Conservation (phyloP, 345 rosid species). For the Dovyalis caffra region DNA sequence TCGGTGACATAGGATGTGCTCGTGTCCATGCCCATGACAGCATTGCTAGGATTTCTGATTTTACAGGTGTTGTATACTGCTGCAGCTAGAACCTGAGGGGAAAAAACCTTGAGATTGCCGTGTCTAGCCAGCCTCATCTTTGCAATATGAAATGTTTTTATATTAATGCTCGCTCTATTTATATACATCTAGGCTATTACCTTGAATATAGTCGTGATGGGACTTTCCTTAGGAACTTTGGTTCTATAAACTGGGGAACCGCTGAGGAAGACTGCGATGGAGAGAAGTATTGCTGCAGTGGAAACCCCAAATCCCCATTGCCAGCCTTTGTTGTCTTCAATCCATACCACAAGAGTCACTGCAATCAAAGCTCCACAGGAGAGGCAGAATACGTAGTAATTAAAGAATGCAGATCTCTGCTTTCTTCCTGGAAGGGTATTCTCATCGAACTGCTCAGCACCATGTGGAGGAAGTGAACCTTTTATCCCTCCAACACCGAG, state of each 20-base stretch:
- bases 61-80: slow-evolving; percentile 39
- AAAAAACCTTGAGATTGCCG: not conserved
- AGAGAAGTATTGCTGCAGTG: slow-evolving; percentile 62
- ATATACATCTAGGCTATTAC: slow-evolving; percentile 37
- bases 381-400: slow-evolving; percentile 79
- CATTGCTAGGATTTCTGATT: slow-evolving; percentile 34
- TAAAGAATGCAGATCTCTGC: slow-evolving; percentile 82
- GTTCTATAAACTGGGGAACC: slow-evolving; percentile 65
- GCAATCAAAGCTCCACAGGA: slow-evolving; percentile 84
- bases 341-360: slow-evolving; percentile 88
- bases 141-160: not conserved
- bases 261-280: slow-evolving; percentile 67
- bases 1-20: slow-evolving; percentile 33
- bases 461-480: slow-evolving; percentile 91
- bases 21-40: slow-evolving; percentile 32
- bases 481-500: slow-evolving; percentile 93
- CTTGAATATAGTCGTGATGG: slow-evolving; percentile 76
- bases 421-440: slow-evolving; percentile 62
- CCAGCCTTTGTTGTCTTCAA: slow-evolving; percentile 96
- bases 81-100: slow-evolving; percentile 53
- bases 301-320: slow-evolving; percentile 82
- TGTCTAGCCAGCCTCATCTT: not conserved
- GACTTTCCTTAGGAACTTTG: slow-evolving; percentile 73
- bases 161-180: not conserved
- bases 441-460: slow-evolving; percentile 93